Evolutionary conservation across 2,329 filamentous ascomycete species (phyloP), one percentile per base, ranked within the genome.

Genomic region (Epichloe baconii): DNA sequence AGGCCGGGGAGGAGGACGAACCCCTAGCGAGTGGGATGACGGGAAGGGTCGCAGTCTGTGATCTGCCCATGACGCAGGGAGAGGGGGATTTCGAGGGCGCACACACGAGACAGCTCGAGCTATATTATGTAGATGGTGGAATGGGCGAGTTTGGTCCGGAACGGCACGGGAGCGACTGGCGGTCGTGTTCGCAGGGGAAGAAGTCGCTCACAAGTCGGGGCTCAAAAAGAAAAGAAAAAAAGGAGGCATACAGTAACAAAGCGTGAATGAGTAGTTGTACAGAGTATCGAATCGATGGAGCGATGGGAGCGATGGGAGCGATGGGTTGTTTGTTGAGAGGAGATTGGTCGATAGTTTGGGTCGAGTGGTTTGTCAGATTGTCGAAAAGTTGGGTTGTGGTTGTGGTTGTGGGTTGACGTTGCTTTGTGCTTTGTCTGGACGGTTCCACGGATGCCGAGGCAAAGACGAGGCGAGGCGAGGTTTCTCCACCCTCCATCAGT

Each of bases 1-100:
- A 90, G 82, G 55, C 89, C 88, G 4, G 93, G 93, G 10, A 95
- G 79, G 41, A 97, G 80, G 58, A 96, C 86, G 55, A 82, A 79
- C 57, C 85, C 62, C 84, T 82, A 49, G 88, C 81, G 43, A 97
- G 79, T 38, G 89, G 87, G 58, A 97, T 85, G 60, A 97, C 71
- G 44, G 91, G 86, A 36, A 95, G 68, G 50, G 69, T 70, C 44
- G 69, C 66, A 51, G 71, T 69, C 59, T 72, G 65, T 57, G 65
- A 62, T 59, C 65, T 66, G 53, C 62, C 66, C 68, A 70, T 70
- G 60, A 57, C 64, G 62, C 49, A 54, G 57, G 17, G 38, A 48
- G 42, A 50, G 7, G 15, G 15, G 11, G 21, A 37, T 4, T 31
- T 10, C 26, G 17, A 40, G 21, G 31, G 37, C 11, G 5, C 21